Base-by-base conservation (phyloP, 768 basidiomycete genomes). In the Mycena galericulata region DNA sequence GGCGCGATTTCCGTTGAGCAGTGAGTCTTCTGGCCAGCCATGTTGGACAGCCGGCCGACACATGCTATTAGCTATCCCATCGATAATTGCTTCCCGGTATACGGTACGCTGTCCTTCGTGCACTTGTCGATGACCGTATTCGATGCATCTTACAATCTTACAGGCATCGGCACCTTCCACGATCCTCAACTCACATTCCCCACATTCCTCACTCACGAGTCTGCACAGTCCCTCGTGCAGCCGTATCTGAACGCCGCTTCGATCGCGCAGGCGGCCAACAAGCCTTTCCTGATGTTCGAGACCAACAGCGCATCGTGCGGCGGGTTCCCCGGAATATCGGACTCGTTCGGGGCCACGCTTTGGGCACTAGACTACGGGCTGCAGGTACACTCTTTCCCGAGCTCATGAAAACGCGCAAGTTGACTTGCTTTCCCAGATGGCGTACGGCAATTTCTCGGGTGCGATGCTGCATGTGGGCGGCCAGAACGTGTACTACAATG, bases 351-450 rank as follows among this genome's bases (percentile, higher is more conserved):
- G 3, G 83, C 83, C 2, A 80, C 85, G 20, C 77, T 88, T 27
- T 89, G 87, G 87, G 86, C 74, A 34, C 72, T 85, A 46, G 87
- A 88, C 72, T 86, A 81, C 71, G 83, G 83, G 4, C 67, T 89
- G 41, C 82, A 84, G 71, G 34, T 36, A 36, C 34, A 36, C 34
- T 7, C 34, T 14, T 36, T 36, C 8, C 34, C 34, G 34, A 7
- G 34, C 34, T 36, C 14, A 36, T 7, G 8, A 36, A 36, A 36
- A 14, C 6, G 34, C 14, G 8, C 34, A 6, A 36, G 14, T 36
- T 36, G 14, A 36, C 34, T n/a, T 6, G 34, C 34, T 36, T 14
- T 36, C 8, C 8, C 14, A 36, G 34, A 81, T 88, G 82, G 87
- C 84, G 22, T 80, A 79, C 36, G 77, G 74, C 60, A 87, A 68